Evolutionary conservation across 169 alveolate genomes (phyloP).

Genomic region (Eimeria maxima): DNA sequence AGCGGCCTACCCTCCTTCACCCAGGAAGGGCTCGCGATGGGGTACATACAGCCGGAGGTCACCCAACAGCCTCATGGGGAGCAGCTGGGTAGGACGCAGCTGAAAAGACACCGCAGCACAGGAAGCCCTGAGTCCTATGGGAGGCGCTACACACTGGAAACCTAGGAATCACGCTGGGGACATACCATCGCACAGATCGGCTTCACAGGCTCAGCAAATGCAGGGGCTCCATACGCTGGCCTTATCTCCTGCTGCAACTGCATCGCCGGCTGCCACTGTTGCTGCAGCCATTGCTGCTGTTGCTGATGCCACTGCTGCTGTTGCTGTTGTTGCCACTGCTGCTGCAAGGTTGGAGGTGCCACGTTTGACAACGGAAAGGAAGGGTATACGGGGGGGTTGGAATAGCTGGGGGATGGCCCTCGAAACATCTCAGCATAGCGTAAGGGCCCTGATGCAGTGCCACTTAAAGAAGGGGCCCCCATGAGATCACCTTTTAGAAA

Average conservation of each 20-base stretch:
- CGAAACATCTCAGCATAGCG: constrained; percentile 19
- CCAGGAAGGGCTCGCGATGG: constrained; percentile 65
- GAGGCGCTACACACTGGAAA: not conserved
- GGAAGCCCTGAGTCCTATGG: not conserved
- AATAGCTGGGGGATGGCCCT: constrained; percentile 48
- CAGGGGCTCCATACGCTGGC: constrained; percentile 32
- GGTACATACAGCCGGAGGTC: constrained; percentile 71
- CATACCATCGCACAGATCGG: not conserved
- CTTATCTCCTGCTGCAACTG: constrained; percentile 48
- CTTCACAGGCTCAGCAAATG: constrained; percentile 33
- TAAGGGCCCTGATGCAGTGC: not conserved
- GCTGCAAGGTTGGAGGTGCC: constrained; percentile 21
- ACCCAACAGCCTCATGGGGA: constrained; percentile 61
- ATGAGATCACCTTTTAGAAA: not conserved
- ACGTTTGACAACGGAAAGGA: constrained; percentile 23
- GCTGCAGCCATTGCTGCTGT: constrained; percentile 26
- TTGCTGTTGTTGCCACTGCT: constrained; percentile 61
- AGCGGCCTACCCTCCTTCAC: constrained; percentile 61
- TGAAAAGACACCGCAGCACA: constrained; percentile 25
- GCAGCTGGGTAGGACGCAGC: constrained; percentile 72
- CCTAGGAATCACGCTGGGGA: not conserved
- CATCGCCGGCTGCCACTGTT: constrained; percentile 60
- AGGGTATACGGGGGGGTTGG: constrained; percentile 33
- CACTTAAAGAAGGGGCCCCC: not conserved
- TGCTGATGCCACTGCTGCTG: constrained; percentile 64